Evolutionary conservation across 164 flowering plant genomes (phyloP), one percentile per base, ranked within the genome.

Genomic region (Malania oleifera): DNA sequence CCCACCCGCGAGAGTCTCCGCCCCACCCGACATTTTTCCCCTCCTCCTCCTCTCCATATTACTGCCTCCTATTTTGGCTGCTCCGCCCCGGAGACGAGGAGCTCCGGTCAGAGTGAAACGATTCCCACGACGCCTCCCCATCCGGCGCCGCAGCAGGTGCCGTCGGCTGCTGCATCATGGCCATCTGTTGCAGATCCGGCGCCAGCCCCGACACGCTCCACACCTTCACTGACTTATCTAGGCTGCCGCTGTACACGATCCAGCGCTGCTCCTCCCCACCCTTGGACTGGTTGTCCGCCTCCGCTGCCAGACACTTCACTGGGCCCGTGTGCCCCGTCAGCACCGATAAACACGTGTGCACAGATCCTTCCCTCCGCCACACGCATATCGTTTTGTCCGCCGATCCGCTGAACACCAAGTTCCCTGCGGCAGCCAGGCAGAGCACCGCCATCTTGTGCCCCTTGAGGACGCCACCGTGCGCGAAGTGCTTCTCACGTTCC

Each of bases 371-470:
- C 65, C 82, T 69, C 70, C 73, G 64, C 95, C 97, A 89, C 63
- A 89, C 89, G 63, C 95, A 82, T 34, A 89, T 89, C 0, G 78
- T 82, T 70, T 89, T 87, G 53, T 89, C 95, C 1, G 97, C 97
- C 0, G 87, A 79, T 0, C 97, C 97, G 29, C 87, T 87, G 54
- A 87, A 71, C 55, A 89, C 74, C 53, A 85, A 54, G 15, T 52
- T 72, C 24, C 92, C 95, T 0, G 83, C 83, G 2, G 82, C 73
- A 7, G 82, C 82, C 1, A 90, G 64, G 63, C 95, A 90, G 2
- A 90, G 73, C 2, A 90, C 83, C 7, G 97, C 95, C 27, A 79
- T 75, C 73, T 75, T 87, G 69, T 90, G 97, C 9, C 92, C 92
- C n/a, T 56, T 75, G 2, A 87, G 76, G 11, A 73, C 81, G 14